Base-by-base conservation (phyloP, 352 stramenopile species). In the Pythium angustatum region DNA sequence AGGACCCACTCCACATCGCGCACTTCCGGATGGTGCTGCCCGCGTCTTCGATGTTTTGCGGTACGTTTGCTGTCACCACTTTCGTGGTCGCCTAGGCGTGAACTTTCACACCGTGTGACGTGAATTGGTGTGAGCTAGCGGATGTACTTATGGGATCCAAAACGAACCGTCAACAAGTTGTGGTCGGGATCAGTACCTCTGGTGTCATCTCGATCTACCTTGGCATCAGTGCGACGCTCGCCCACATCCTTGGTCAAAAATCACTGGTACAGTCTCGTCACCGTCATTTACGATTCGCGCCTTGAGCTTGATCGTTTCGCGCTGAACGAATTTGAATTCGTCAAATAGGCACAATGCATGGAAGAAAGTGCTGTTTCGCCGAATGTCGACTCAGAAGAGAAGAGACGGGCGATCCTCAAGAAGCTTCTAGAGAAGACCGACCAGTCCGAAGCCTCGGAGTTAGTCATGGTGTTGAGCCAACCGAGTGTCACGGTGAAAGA, bases 11-110 rank as follows among this genome's bases (percentile, higher is more conserved):
- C 30, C 58, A 65, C 30, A 62, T 87, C 14, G 73, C 87, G 17
- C 75, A 71, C 22, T 93, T 93, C 40, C 81, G 82, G 26, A 89
- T 85, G 62, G 52, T 90, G 10, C 67, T 89, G 28, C 82, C 85
- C 9, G 73, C 70, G 5, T 73, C 74, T 9, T 81, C 66, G 8
- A 88, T 91, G 73, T 88, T 91, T 58, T 88, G 78, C 54, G 75
- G 85, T 91, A 79, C 33, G 72, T 22, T 41, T 9, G 34, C 34
- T 41, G 34, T 11, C 34, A 10, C 3, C 8, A n/a, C n/a, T n/a
- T n/a, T n/a, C n/a, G n/a, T n/a, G n/a, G n/a, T n/a, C n/a, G n/a
- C n/a, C n/a, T n/a, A n/a, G n/a, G n/a, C n/a, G n/a, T n/a, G n/a
- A n/a, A n/a, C n/a, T n/a, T n/a, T n/a, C n/a, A n/a, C n/a, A n/a